phyloP scores from a whole-genome alignment of 2,329 filamentous ascomycete species.

The Aspergillus aculeatinus region DNA sequence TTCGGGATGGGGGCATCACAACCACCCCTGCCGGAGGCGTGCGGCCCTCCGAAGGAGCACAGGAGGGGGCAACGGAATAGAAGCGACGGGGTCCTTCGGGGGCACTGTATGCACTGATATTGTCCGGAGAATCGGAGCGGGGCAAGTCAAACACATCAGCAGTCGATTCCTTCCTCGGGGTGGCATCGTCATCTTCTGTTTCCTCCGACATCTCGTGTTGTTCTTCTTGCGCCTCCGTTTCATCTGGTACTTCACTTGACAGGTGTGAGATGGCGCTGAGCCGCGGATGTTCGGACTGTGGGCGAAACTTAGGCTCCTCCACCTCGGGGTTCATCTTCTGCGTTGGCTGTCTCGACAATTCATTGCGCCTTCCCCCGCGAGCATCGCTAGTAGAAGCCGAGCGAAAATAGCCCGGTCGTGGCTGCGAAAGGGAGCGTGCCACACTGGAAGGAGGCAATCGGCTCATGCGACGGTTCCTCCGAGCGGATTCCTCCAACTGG shows the following conservation, averaged over 20 bases:
- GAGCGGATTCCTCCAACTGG: conserved; percentile 77
- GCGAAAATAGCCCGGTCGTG: conserved; percentile 77
- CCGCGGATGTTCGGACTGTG: conserved; percentile 71
- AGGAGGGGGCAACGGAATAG: conserved; percentile 18
- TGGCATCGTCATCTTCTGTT: conserved; percentile 37
- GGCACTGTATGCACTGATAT: conserved; percentile 18
- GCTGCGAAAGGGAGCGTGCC: conserved; percentile 75
- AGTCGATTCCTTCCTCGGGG: conserved; percentile 24
- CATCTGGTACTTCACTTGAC: conserved; percentile 23
- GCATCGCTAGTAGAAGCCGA: conserved; percentile 64
- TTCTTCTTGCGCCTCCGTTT: neutral
- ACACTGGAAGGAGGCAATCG: conserved; percentile 79
- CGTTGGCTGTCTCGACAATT: conserved; percentile 41
- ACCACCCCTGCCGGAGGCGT: conserved; percentile 10
- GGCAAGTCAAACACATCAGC: conserved; percentile 26
- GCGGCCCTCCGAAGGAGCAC: conserved; percentile 13
- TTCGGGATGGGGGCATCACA: conserved; percentile 26
- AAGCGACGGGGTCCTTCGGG: conserved; percentile 22
- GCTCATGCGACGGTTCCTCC: conserved; percentile 75
- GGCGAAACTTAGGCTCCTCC: conserved; percentile 54
- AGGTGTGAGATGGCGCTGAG: conserved; percentile 61
- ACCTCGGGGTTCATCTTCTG: conserved; percentile 38
- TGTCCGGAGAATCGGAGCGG: conserved; percentile 36
- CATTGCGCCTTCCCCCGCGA: conserved; percentile 14
- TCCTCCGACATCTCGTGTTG: neutral